Percentiles rank a stretch among this genome's conserved stretches.
Conservation (phyloP, 257 asterid genomes). For the Solanum piurae region DNA sequence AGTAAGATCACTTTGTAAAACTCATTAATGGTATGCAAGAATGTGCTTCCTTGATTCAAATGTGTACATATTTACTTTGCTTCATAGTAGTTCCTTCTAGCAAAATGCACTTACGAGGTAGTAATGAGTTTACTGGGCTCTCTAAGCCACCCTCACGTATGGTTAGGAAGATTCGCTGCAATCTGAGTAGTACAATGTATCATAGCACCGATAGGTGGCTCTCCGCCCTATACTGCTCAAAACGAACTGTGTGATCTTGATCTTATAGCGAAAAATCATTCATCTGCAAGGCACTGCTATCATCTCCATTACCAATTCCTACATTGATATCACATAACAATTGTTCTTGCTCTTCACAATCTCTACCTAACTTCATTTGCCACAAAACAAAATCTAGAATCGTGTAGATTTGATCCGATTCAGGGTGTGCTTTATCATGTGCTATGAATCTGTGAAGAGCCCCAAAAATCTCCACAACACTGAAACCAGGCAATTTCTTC, state of each 20-base stretch:
- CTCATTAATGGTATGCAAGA: background rate
- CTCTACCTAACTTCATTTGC: conserved; percentile 35
- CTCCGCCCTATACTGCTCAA: background rate
- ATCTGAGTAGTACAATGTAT: background rate
- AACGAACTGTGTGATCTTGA: background rate
- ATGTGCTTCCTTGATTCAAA: background rate
- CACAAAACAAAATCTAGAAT: conserved; percentile 27
- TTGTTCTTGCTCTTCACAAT: conserved; percentile 11
- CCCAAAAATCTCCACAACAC: conserved; percentile 52
- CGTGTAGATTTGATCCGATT: conserved; percentile 29
- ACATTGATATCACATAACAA: background rate
- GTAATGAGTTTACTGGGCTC: background rate
- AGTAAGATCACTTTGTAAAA: background rate
- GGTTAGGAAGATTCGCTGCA: background rate
- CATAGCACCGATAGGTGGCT: background rate
- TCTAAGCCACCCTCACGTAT: background rate
- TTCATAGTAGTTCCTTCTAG: background rate
- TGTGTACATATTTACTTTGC: background rate
- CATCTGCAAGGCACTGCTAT: background rate
- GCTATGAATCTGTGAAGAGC: conserved; percentile 50
- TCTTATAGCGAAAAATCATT: background rate
- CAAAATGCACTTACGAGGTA: background rate
- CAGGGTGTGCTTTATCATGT: conserved; percentile 47
- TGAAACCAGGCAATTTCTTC: conserved; percentile 53
- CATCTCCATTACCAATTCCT: background rate